phyloP scores from a whole-genome alignment of 2,329 filamentous ascomycete genomes.

The Capronia epimyces region DNA sequence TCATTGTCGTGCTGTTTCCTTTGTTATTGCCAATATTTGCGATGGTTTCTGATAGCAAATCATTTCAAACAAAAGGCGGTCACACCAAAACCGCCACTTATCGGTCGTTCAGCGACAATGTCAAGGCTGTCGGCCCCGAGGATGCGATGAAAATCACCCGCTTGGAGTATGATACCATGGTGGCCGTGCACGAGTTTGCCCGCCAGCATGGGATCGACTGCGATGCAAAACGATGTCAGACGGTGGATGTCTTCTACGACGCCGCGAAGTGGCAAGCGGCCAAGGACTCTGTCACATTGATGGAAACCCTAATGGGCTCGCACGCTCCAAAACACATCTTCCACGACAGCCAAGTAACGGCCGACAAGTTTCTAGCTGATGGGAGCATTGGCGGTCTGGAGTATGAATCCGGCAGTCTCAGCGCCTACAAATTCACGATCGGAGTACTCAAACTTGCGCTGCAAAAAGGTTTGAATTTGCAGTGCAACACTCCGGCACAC shows the following conservation, averaged over 20 bases:
- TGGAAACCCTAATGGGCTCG: slow-evolving; percentile 42
- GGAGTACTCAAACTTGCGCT: slow-evolving; percentile 46
- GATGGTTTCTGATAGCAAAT: background rate
- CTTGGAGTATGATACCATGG: slow-evolving; percentile 51
- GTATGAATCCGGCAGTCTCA: slow-evolving; percentile 44
- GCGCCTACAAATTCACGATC: slow-evolving; percentile 38
- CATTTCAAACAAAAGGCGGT: slow-evolving; percentile 34
- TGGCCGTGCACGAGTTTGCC: slow-evolving; percentile 52
- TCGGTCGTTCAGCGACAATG: slow-evolving; percentile 49
- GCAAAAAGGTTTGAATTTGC: slow-evolving; percentile 32
- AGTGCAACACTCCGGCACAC: slow-evolving; percentile 32
- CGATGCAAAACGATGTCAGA: slow-evolving; percentile 49
- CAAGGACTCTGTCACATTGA: slow-evolving; percentile 39
- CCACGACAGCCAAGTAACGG: slow-evolving; percentile 41
- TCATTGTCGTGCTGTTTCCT: no score
- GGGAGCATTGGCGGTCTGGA: slow-evolving; percentile 45
- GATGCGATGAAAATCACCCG: slow-evolving; percentile 49
- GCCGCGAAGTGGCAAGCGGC: slow-evolving; percentile 39
- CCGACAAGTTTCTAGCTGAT: slow-evolving; percentile 39
- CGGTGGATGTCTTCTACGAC: slow-evolving; percentile 56
- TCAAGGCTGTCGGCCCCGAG: slow-evolving; percentile 41
- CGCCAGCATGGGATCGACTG: slow-evolving; percentile 44
- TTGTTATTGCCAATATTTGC: background rate
- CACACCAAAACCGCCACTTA: slow-evolving; percentile 49
- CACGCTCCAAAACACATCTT: slow-evolving; percentile 44